Base-by-base conservation (phyloP, 805 yeast species). In the Wickerhamomyces bisporus region DNA sequence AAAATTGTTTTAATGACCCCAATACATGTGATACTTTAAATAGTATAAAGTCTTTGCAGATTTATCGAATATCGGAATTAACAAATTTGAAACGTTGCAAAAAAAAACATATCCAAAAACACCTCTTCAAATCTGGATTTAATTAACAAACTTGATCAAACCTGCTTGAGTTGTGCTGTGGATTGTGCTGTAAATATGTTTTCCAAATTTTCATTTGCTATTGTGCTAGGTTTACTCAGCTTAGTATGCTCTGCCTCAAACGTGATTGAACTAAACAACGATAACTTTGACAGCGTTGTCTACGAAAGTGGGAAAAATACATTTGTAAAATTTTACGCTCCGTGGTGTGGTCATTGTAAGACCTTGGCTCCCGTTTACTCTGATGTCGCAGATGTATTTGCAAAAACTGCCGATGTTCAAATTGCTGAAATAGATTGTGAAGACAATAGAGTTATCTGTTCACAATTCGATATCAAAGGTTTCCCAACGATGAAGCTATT, bases 321-420 rank as follows among this genome's bases (percentile, higher is more conserved):
- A 9, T 70, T 87, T 44, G 86, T 86, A 45, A 84, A 86, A 68
- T 91, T 88, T 67, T 91, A 86, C 58, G 97, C 98, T 35, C 88
- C 95, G 59, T 89, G 96, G 96, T 88, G 96, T 70, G 88, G 95
- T 34, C 96, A 88, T 72, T 87, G 96, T 71, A 86, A 86, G 72
- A 86, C 74, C 59, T 72, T 89, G 58, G 91, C 88, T 32, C 96
- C 96, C 52, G 72, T 70, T 41, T 87, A 81, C 70, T 94, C 85
- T 53, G 89, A 88, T 57, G 72, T 93, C 49, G 96, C 89, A 31
- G 79, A 68, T 28, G 54, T 79, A 34, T 85, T 73, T 65, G 68
- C 69, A 38, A 65, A 68, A 27, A 61, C 65, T 36, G 66, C 66
- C 35, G 70, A 77, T 56, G 84, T 91, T 38, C 65, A 80, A 30